These are phyloP conservation scores for Nephelium lappaceum DNA, from an alignment of 345 rosid species.

Conservation along the genomic window DNA sequence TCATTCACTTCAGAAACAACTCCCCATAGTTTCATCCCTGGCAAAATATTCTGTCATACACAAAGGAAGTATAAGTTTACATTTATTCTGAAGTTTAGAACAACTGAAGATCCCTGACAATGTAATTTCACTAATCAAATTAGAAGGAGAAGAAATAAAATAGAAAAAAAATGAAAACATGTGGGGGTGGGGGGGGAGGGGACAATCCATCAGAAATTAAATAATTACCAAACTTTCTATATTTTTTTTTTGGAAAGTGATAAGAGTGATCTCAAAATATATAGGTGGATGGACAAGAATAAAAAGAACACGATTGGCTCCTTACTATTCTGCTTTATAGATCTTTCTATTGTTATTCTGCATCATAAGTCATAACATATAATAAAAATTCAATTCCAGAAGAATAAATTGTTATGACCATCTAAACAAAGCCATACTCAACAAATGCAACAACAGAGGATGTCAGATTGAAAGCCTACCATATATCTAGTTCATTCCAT, in stretches of 20 bases:
- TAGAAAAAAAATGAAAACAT: not conserved
- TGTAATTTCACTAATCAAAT: slow-evolving; percentile 1
- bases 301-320: not conserved
- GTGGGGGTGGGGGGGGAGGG: too few relatives aligned
- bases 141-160: slow-evolving; percentile 3
- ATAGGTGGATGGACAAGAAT: not conserved
- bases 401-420: not conserved
- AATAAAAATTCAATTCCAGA: not conserved
- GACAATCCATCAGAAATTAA: not conserved
- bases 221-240: too few relatives aligned
- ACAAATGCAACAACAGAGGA: not conserved
- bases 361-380: not conserved
- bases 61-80: slow-evolving; percentile 19
- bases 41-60: slow-evolving; percentile 69
- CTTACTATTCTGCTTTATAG: too few relatives aligned
- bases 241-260: not conserved
- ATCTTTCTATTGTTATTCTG: not conserved
- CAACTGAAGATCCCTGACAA: not conserved
- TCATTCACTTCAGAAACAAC: slow-evolving; percentile 89
- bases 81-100: slow-evolving; percentile 17
- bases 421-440: not conserved
- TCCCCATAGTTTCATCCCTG: slow-evolving; percentile 98
- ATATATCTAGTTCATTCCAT: too few relatives aligned
- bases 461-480: not conserved
- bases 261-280: not conserved